A percentile compares a stretch with the other conserved stretches of the same genome.
These are phyloP conservation scores for Pichia exigua DNA, from an alignment of 805 yeast species.

Conservation along the genomic window DNA sequence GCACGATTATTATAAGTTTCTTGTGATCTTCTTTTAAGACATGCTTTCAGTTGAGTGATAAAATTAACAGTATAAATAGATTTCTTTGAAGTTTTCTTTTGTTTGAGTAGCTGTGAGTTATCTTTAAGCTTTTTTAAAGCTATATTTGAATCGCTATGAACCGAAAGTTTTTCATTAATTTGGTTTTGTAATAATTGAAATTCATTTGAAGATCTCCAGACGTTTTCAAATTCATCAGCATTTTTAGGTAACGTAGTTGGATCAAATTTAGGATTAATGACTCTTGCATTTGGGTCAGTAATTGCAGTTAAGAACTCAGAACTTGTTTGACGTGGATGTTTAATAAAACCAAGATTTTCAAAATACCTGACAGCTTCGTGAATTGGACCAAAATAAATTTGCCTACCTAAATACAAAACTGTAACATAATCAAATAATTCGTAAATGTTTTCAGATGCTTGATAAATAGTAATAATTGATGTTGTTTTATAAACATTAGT, in stretches of 20 bases:
- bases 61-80: slow-evolving; percentile 35
- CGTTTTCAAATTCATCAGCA: slow-evolving; percentile 48
- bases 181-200: slow-evolving; percentile 30
- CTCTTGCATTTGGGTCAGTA: slow-evolving; percentile 58
- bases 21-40: slow-evolving; percentile 45
- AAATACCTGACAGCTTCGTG: slow-evolving; percentile 47
- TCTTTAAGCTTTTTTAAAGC: slow-evolving; percentile 25
- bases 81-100: slow-evolving; percentile 32
- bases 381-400: slow-evolving; percentile 52
- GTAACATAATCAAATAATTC: slow-evolving; percentile 54
- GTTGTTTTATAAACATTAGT: slow-evolving; percentile 49
- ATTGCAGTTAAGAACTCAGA: slow-evolving; percentile 61
- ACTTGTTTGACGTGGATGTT: slow-evolving; percentile 58
- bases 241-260: slow-evolving; percentile 47
- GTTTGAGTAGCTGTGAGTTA: slow-evolving; percentile 28
- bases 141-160: slow-evolving; percentile 24
- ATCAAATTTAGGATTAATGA: slow-evolving; percentile 33
- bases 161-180: slow-evolving; percentile 30
- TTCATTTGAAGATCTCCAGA: slow-evolving; percentile 53
- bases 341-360: slow-evolving; percentile 51
- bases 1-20: slow-evolving; percentile 51
- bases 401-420: slow-evolving; percentile 53
- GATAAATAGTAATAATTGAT: slow-evolving; percentile 61
- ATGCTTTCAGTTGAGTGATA: slow-evolving; percentile 42
- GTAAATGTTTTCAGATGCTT: slow-evolving; percentile 60